Percentiles rank a stretch among this genome's conserved stretches.
These are phyloP conservation scores for Yarrowia porcina DNA, from an alignment of 805 yeast species.

Conservation along the genomic window DNA sequence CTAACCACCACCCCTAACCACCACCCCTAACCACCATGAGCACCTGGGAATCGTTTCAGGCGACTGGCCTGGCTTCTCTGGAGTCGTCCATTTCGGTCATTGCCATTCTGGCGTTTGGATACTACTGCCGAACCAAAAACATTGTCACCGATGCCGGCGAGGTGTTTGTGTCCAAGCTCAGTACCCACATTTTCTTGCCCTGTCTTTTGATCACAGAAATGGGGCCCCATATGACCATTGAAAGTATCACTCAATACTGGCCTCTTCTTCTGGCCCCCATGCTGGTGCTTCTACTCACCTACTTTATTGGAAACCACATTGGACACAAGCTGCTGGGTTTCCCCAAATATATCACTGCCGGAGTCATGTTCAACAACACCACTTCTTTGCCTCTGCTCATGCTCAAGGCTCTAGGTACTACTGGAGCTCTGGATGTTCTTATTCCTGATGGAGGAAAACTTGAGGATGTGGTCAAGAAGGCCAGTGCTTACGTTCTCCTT, in stretches of 20 bases:
- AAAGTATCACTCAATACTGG: constrained; percentile 28
- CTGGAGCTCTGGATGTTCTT: constrained; percentile 29
- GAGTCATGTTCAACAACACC: constrained; percentile 31
- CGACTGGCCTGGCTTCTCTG: constrained; percentile 24
- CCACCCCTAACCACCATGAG: not conserved
- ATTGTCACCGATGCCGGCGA: constrained; percentile 23
- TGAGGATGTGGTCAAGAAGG: constrained; percentile 27
- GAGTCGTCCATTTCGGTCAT: constrained; percentile 30
- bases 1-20: not conserved
- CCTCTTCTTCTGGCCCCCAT: constrained; percentile 28
- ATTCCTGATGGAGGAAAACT: constrained; percentile 27
- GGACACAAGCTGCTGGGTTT: constrained; percentile 25
- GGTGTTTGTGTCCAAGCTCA: constrained; percentile 27
- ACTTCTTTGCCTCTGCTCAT: constrained; percentile 30
- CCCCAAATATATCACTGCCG: constrained; percentile 29
- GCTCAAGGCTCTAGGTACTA: constrained; percentile 27
- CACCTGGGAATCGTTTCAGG: constrained; percentile 2
- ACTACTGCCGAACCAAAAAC: constrained; percentile 24
- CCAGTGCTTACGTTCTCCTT: constrained; percentile 29
- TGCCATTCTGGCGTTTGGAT: constrained; percentile 29
- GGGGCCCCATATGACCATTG: constrained; percentile 30
- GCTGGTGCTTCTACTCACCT: constrained; percentile 22
- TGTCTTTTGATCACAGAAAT: constrained; percentile 29
- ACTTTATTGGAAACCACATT: constrained; percentile 26
- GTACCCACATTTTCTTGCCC: constrained; percentile 30